Evolutionary conservation across 2,329 filamentous ascomycete genomes (phyloP).

Genomic region (Pseudogymnoascus sp.): DNA sequence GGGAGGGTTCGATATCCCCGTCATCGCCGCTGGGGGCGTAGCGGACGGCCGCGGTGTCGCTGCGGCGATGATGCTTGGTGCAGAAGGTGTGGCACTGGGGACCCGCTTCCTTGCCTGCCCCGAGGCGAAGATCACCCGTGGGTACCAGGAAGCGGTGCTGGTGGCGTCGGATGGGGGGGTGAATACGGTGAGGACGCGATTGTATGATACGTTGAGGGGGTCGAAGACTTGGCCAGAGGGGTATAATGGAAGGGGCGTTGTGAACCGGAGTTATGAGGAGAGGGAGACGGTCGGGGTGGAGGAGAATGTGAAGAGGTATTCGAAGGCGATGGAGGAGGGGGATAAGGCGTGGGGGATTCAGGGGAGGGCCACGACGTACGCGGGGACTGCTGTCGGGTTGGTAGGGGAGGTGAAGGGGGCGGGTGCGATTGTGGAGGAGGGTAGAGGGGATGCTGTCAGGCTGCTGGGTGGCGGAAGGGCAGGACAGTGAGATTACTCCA

Average conservation of each 20-base stretch:
- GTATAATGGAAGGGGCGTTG: conserved; percentile 50
- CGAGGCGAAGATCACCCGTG: conserved; percentile 39
- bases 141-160: conserved; percentile 40
- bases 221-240: conserved; percentile 49
- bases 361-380: conserved; percentile 53
- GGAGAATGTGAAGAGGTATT: conserved; percentile 36
- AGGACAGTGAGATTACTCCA: too few relatives aligned
- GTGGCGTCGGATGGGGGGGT: conserved; percentile 41
- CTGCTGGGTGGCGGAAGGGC: too few relatives aligned
- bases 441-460: conserved; percentile 13
- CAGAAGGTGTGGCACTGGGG: conserved; percentile 39
- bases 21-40: conserved; percentile 30
- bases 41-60: conserved; percentile 30
- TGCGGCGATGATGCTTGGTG: conserved; percentile 30
- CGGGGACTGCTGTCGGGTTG: conserved; percentile 52
- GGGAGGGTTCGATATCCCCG: conserved; percentile 21
- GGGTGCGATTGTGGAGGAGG: conserved; percentile 42
- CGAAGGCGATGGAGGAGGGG: conserved; percentile 38
- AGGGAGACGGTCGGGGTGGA: conserved; percentile 30
- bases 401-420: conserved; percentile 42
- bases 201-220: conserved; percentile 45
- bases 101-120: conserved; percentile 40
- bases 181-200: conserved; percentile 39
- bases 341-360: conserved; percentile 44
- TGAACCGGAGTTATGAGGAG: conserved; percentile 44